Evolutionary conservation across 768 basidiomycete genomes (phyloP), one percentile per base, ranked within the genome.

Genomic region (Serendipita sp.): DNA sequence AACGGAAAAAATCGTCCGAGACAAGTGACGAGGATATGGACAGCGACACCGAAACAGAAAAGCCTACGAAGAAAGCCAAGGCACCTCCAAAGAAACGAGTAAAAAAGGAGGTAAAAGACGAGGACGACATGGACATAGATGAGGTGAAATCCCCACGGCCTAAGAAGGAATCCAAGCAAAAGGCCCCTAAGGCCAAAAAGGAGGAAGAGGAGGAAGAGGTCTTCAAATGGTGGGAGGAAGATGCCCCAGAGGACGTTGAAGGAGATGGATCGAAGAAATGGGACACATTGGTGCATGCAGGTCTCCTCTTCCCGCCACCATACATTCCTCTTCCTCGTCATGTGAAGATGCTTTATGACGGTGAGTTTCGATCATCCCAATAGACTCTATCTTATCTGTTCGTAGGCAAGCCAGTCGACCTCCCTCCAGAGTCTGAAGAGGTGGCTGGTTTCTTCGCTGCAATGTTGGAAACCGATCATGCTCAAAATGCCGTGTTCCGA

Each of bases 381-480:
- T 16, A 15, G 13, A 53, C 44, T 66, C 44, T 66, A 67, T 38
- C 53, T 46, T 69, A 16, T 30, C 5, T n/a, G 35, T 45, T 67
- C 2, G 45, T 69, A 96, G 95, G 92, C 68, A 83, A 86, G 74
- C 73, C 78, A 10, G 80, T 97, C 34, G 79, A 86, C 70, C 83
- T 99, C 38, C 84, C 92, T 24, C 83, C 81, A 11, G 91, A 86
- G 67, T 80, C 94, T 4, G 96, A 99, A 75, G 96, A 99, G 74
- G 95, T 98, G 53, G 95, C 96, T 34, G 88, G 89, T 5, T 99
- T 99, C 75, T 99, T 94, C 70, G 96, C 78, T 41, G 89, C 92
- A 18, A 82, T 98, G 79, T 71, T 98, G 44, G 92, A 93, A 74
- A 89, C 90, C 4, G 90, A 93, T 67, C 94, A 99, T 70, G 89